phyloP scores from a whole-genome alignment of 2,329 filamentous ascomycete genomes.

The Colletotrichum destructivum region DNA sequence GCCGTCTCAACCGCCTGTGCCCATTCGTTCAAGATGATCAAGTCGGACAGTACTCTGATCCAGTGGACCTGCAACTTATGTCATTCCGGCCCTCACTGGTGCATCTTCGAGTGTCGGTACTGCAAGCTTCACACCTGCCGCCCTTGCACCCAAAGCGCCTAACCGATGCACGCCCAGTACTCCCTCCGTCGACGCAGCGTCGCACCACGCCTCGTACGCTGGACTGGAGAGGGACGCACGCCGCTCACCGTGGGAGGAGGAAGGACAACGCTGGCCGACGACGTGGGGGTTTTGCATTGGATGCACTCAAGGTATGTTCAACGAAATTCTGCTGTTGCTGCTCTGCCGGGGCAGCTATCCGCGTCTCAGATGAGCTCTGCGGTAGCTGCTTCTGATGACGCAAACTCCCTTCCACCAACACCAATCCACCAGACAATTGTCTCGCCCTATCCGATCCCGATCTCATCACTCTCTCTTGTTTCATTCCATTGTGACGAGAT shows the following conservation, averaged over 20 bases:
- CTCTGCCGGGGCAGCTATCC: not conserved
- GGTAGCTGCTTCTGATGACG: constrained; percentile 33
- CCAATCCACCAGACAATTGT: constrained; percentile 21
- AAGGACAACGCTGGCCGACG: constrained; percentile 20
- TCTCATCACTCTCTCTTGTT: constrained; percentile 5
- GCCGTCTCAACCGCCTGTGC: constrained; percentile 71
- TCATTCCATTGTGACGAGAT: not conserved
- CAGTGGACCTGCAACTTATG: constrained; percentile 78
- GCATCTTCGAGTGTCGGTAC: constrained; percentile 78
- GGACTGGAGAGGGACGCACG: not conserved
- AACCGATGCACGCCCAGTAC: constrained; percentile 30
- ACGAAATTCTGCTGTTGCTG: constrained; percentile 1
- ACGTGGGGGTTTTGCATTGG: constrained; percentile 39
- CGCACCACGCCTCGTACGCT: constrained; percentile 17
- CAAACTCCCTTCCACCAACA: constrained; percentile 39
- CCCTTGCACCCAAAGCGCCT: constrained; percentile 66
- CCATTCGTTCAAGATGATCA: constrained; percentile 76
- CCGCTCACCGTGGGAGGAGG: constrained; percentile 25
- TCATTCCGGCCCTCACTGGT: constrained; percentile 76
- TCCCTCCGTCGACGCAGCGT: constrained; percentile 24
- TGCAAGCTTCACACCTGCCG: constrained; percentile 78
- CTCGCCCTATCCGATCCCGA: constrained; percentile 40
- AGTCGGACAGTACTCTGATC: constrained; percentile 76
- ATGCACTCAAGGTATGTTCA: constrained; percentile 38
- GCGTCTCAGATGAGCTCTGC: constrained; percentile 21